phyloP scores from a whole-genome alignment of 768 basidiomycete genomes.

The Tremella yokohamensis region DNA sequence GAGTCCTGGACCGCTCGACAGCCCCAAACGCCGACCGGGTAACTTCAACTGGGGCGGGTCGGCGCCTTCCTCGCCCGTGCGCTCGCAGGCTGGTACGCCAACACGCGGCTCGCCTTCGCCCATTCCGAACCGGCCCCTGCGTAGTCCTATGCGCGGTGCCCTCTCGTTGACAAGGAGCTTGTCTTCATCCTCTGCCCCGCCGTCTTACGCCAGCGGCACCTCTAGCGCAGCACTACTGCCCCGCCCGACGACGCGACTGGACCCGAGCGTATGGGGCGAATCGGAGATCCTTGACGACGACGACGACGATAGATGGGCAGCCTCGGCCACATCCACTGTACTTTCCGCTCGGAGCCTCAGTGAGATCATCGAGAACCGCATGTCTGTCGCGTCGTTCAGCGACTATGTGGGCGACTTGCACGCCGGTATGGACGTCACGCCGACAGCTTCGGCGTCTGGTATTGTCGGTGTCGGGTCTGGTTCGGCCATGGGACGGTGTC shows the following conservation, averaged over 20 bases:
- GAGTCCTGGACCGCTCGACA: neutral
- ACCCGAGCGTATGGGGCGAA: slow-evolving; percentile 17
- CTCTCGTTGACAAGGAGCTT: neutral
- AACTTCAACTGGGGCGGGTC: slow-evolving; percentile 18
- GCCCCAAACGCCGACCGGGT: neutral
- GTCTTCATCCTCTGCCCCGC: neutral
- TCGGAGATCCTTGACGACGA: slow-evolving; percentile 18
- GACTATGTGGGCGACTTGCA: too few species aligned
- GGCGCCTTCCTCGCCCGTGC: slow-evolving; percentile 7
- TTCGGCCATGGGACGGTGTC: too few species aligned
- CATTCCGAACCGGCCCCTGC: neutral
- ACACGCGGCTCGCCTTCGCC: neutral
- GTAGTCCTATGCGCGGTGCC: neutral
- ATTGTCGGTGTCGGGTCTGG: too few species aligned
- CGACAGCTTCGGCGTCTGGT: too few species aligned
- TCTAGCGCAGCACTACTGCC: neutral
- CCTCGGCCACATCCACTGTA: too few species aligned
- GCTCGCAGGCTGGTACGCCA: neutral
- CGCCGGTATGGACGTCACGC: too few species aligned
- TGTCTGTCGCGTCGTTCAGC: too few species aligned
- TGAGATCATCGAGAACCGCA: too few species aligned
- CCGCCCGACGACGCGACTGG: slow-evolving; percentile 1
- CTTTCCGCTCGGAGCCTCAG: too few species aligned
- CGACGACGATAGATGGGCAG: neutral
- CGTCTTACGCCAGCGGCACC: too few species aligned